A percentile compares a stretch with the other conserved stretches of the same genome.
Conservation (phyloP, 495 filamentous ascomycete genomes). For the Lasiosphaeria hispida region DNA sequence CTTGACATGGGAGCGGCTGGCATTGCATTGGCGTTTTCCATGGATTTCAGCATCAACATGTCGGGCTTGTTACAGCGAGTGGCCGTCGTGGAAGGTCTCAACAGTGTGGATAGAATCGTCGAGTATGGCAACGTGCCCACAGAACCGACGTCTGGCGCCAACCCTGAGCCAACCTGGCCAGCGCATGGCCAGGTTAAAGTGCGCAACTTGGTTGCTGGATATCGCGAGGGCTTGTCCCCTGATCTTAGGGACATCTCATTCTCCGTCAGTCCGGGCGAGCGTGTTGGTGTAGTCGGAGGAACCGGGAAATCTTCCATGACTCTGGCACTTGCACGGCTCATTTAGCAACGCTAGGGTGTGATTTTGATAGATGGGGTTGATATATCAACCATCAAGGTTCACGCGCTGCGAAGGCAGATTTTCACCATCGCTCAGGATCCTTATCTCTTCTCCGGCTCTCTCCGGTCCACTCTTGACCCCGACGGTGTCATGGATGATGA, state of each 20-base stretch:
- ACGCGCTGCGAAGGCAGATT: constrained; percentile 46
- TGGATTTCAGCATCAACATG: constrained; percentile 54
- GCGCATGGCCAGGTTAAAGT: constrained; percentile 40
- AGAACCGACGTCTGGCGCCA: constrained; percentile 34
- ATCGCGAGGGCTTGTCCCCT: constrained; percentile 40
- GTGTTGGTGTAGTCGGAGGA: constrained; percentile 51
- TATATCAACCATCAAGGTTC: constrained; percentile 45
- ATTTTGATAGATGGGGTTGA: constrained; percentile 52
- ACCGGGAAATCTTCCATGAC: constrained; percentile 48
- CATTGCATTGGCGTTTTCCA: constrained; percentile 47
- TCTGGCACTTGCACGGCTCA: constrained; percentile 49
- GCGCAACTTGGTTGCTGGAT: constrained; percentile 39
- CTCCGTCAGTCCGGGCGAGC: constrained; percentile 41
- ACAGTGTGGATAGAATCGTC: constrained; percentile 38
- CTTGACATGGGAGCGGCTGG: constrained; percentile 65
- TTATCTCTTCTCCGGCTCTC: constrained; percentile 50
- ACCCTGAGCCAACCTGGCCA: constrained; percentile 44
- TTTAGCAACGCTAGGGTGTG: constrained; percentile 41
- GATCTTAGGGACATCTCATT: no score
- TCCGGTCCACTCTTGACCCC: constrained; percentile 52
- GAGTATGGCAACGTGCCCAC: constrained; percentile 36
- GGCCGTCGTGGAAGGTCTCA: constrained; percentile 47
- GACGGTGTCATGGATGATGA: constrained; percentile 53
- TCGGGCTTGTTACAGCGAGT: constrained; percentile 49
- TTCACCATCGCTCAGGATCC: constrained; percentile 57